A percentile compares a stretch with the other conserved stretches of the same genome.
Evolutionary conservation across 1,284 basidiomycete genomes (phyloP).

Genomic region (Cryptococcus sp.): DNA sequence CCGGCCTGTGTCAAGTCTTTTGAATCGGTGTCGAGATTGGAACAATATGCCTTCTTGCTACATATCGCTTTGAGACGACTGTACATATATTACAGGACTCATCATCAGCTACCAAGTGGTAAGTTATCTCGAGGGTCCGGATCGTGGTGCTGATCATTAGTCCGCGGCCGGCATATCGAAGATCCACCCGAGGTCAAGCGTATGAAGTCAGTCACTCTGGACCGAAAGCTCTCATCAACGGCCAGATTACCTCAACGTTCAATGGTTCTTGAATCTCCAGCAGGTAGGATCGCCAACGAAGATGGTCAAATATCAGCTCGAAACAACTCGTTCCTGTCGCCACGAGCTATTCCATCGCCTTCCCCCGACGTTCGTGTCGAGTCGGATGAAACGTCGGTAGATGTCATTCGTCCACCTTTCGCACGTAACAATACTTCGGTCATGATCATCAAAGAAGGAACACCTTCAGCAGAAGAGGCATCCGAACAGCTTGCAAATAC

Average conservation of each 20-base stretch:
- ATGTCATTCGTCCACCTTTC: slow-evolving; percentile 65
- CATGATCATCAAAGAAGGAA: slow-evolving; percentile 78
- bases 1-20: slow-evolving; percentile 68
- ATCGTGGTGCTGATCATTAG: slow-evolving; percentile 14
- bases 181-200: slow-evolving; percentile 71
- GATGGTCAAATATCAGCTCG: slow-evolving; percentile 50
- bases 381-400: slow-evolving; percentile 24
- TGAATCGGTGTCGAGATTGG: slow-evolving; percentile 84
- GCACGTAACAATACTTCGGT: slow-evolving; percentile 80
- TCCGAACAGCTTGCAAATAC: slow-evolving; percentile 9
- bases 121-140: slow-evolving; percentile 10
- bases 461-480: slow-evolving; percentile 17
- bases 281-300: slow-evolving; percentile 76
- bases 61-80: slow-evolving; percentile 92
- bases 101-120: slow-evolving; percentile 71
- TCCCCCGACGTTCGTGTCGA: not conserved
- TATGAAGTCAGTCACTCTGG: slow-evolving; percentile 85
- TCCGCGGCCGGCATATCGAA: slow-evolving; percentile 22
- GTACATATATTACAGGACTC: slow-evolving; percentile 84
- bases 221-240: slow-evolving; percentile 84
- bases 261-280: slow-evolving; percentile 92
- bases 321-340: not conserved
- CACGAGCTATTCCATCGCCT: not conserved
- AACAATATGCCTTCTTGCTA: slow-evolving; percentile 95
- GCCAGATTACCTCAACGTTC: slow-evolving; percentile 88